These are phyloP conservation scores for Herpetospermum pedunculosum DNA, from an alignment of 306 rosid genomes.

Conservation along the genomic window DNA sequence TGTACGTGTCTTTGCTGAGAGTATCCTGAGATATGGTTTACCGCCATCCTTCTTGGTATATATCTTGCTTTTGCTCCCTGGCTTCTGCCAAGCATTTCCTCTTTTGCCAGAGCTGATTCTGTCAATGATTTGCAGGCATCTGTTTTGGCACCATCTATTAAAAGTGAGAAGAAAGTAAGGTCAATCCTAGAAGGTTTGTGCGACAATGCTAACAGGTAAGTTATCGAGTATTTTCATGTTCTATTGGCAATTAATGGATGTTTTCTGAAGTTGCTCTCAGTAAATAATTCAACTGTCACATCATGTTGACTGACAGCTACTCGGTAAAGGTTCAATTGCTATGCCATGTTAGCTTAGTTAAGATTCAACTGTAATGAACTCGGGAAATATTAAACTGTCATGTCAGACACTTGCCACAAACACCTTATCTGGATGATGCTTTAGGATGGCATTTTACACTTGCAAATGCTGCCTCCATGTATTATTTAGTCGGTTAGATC, in stretches of 20 bases:
- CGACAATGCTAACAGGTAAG: slow-evolving; percentile 74
- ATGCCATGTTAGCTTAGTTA: neutral
- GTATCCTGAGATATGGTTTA: slow-evolving; percentile 90
- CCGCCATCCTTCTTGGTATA: slow-evolving; percentile 85
- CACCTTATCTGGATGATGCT: neutral
- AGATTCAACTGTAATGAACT: neutral
- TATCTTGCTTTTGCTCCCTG: slow-evolving; percentile 10
- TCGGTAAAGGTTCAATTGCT: neutral
- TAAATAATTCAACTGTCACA: neutral
- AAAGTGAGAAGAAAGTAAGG: slow-evolving; percentile 78
- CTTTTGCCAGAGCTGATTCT: slow-evolving; percentile 12
- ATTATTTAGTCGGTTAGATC: neutral
- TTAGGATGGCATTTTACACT: neutral
- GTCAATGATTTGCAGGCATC: slow-evolving; percentile 50
- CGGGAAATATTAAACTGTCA: neutral
- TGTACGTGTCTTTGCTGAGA: slow-evolving; percentile 70
- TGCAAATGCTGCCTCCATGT: neutral
- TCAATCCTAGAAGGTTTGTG: slow-evolving; percentile 72
- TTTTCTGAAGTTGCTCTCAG: neutral
- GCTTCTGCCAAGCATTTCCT: slow-evolving; percentile 11
- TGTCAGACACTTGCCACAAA: neutral
- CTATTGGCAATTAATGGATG: neutral
- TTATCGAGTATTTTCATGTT: slow-evolving; percentile 4
- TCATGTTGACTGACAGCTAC: neutral
- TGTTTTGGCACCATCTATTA: slow-evolving; percentile 64